A percentile compares a stretch with the other conserved stretches of the same genome.
These are phyloP conservation scores for Pterocarpus santalinus DNA, from an alignment of 306 rosid species.

Conservation along the genomic window DNA sequence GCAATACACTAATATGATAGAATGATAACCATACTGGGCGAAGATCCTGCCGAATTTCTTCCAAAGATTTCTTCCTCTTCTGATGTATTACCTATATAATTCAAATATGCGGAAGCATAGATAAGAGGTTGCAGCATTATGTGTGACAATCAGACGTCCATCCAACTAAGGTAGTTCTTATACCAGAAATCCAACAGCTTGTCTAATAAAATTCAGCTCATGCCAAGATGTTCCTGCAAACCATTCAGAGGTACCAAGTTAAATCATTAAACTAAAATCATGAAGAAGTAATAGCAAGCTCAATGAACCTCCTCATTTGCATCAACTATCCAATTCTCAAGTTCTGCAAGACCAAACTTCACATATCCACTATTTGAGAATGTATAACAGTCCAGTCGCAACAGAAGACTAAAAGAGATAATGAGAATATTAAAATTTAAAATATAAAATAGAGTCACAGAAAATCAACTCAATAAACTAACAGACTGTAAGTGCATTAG, in stretches of 20 bases:
- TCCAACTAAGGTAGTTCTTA: conserved; percentile 37
- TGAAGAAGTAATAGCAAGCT: background rate
- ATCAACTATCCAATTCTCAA: conserved; percentile 93
- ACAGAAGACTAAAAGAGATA: conserved; percentile 69
- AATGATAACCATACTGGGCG: conserved; percentile 77
- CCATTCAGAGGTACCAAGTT: conserved; percentile 56
- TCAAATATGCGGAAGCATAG: conserved; percentile 46
- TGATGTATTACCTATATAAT: conserved; percentile 89
- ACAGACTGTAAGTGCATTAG: conserved; percentile 5
- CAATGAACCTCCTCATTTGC: conserved; percentile 77
- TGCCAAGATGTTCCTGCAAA: conserved; percentile 99
- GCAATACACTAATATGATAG: background rate
- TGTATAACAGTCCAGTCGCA: conserved; percentile 96
- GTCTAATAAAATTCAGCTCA: conserved; percentile 91
- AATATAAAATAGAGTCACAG: background rate
- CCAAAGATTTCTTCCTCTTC: conserved; percentile 91
- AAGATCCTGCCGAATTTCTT: conserved; percentile 90
- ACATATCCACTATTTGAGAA: conserved; percentile 98
- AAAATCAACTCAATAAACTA: conserved; percentile 4
- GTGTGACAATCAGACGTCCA: background rate
- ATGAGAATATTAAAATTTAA: background rate
- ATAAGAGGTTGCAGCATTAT: conserved; percentile 20
- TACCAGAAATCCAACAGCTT: conserved; percentile 99
- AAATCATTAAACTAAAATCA: conserved; percentile 29
- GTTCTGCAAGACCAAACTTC: conserved; percentile 93